Percentiles rank a stretch among this genome's conserved stretches.
These are phyloP conservation scores for Ceratobasidium sp. DNA, from an alignment of 1,284 basidiomycete species.

Conservation along the genomic window DNA sequence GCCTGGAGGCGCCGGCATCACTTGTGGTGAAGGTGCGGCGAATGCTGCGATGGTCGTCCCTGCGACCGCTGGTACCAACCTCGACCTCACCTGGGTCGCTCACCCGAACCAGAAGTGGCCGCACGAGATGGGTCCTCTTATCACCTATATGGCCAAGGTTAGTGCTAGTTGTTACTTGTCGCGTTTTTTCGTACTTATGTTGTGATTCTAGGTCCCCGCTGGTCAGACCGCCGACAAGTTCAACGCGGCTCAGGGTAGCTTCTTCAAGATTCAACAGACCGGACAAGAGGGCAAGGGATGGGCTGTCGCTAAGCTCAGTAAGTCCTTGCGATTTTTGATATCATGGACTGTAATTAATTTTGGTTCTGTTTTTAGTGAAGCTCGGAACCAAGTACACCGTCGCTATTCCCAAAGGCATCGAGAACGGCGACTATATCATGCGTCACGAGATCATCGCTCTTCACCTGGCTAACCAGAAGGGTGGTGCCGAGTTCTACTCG, in stretches of 20 bases:
- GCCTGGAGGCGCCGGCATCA: conserved; percentile 65
- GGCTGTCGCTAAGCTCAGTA: conserved; percentile 58
- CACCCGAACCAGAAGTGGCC: conserved; percentile 61
- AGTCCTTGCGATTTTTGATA: conserved; percentile 41
- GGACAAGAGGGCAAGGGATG: conserved; percentile 55
- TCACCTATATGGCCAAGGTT: conserved; percentile 72
- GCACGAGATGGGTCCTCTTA: conserved; percentile 74
- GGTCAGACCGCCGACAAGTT: conserved; percentile 65
- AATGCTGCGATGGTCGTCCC: conserved; percentile 64
- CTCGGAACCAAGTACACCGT: conserved; percentile 57
- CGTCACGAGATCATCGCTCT: conserved; percentile 79
- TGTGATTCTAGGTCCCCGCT: conserved; percentile 41
- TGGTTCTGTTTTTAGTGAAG: conserved; percentile 50
- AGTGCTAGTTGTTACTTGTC: neutral
- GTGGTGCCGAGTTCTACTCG: conserved; percentile 77
- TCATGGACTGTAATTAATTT: neutral
- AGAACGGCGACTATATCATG: conserved; percentile 72
- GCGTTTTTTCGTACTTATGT: neutral
- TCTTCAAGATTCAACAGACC: conserved; percentile 73
- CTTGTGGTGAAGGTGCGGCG: conserved; percentile 70
- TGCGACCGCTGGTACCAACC: conserved; percentile 70
- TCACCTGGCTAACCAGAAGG: conserved; percentile 62
- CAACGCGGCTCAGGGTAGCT: conserved; percentile 66
- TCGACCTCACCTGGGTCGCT: conserved; percentile 60
- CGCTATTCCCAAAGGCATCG: conserved; percentile 65